Conservation (phyloP, 2,329 filamentous ascomycete genomes). For the Colletotrichum sp. region DNA sequence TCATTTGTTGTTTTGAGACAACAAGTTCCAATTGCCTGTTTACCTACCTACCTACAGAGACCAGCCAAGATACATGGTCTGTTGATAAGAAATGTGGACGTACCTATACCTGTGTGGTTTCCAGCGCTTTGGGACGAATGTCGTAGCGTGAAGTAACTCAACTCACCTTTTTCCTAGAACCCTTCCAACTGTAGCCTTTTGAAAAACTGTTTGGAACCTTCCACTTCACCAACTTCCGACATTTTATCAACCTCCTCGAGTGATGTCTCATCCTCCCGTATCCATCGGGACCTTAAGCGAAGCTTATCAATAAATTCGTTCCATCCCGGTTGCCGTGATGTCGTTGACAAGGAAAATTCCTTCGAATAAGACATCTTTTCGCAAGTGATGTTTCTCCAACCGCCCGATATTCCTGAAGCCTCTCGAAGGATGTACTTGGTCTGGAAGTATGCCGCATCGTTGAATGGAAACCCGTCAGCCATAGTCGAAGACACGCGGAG, state of each 20-base stretch:
- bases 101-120: not conserved
- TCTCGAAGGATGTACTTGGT: not conserved
- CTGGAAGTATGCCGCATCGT: not conserved
- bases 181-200: not conserved
- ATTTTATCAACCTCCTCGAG: not conserved
- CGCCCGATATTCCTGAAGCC: not conserved
- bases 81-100: not conserved
- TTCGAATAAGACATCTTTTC: not conserved
- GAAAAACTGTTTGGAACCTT: not conserved
- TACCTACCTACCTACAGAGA: not conserved
- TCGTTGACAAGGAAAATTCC: accelerated
- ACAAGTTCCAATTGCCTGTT: not conserved
- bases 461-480: not conserved
- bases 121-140: not conserved
- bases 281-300: not conserved
- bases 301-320: not conserved
- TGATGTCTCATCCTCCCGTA: not conserved
- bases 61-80: not conserved
- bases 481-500: not conserved
- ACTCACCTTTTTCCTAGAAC: not conserved
- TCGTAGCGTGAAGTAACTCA: not conserved
- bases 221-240: not conserved
- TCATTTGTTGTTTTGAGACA: not conserved
- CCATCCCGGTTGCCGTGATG: not conserved
- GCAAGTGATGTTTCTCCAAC: not conserved